Percentiles rank a stretch among this genome's conserved stretches.
These are phyloP conservation scores for Vishniacozyma victoriae DNA, from an alignment of 768 basidiomycete genomes.

Conservation along the genomic window DNA sequence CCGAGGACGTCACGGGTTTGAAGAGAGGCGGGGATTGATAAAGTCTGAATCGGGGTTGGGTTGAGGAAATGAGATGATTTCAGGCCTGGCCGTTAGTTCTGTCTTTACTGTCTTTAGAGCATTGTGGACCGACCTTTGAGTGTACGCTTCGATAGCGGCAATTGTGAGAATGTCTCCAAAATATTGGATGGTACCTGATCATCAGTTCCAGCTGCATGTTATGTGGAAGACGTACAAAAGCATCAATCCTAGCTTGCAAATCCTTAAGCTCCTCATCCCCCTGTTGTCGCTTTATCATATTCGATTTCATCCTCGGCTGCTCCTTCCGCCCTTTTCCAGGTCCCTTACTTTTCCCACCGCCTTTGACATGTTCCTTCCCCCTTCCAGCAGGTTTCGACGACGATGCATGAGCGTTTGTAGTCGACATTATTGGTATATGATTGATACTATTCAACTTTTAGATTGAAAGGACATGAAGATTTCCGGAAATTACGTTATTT, in stretches of 20 bases:
- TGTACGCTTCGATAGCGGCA: slow-evolving; percentile 71
- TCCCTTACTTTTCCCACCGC: slow-evolving; percentile 1
- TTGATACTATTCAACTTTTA: too few relatives aligned
- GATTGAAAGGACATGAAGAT: too few relatives aligned
- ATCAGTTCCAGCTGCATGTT: neutral
- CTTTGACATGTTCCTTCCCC: too few relatives aligned
- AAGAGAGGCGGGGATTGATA: slow-evolving; percentile 58
- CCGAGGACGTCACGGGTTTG: slow-evolving; percentile 64
- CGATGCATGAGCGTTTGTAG: too few relatives aligned
- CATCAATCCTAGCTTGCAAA: slow-evolving; percentile 41
- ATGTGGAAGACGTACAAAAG: slow-evolving; percentile 41
- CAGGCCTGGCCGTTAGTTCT: slow-evolving; percentile 55
- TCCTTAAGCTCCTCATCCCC: slow-evolving; percentile 42
- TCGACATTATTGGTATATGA: too few relatives aligned
- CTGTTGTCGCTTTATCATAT: slow-evolving; percentile 33
- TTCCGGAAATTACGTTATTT: too few relatives aligned
- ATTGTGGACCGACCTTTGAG: slow-evolving; percentile 54
- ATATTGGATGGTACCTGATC: slow-evolving; percentile 54
- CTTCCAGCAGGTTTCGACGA: too few relatives aligned
- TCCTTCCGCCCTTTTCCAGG: slow-evolving; percentile 8
- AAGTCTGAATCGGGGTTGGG: slow-evolving; percentile 74
- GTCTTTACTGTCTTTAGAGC: neutral
- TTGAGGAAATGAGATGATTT: slow-evolving; percentile 78
- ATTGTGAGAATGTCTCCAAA: slow-evolving; percentile 60
- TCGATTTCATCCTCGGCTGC: slow-evolving; percentile 28